Evolutionary conservation across 768 basidiomycete genomes (phyloP).

Genomic region (Leccinum subgranulosum): DNA sequence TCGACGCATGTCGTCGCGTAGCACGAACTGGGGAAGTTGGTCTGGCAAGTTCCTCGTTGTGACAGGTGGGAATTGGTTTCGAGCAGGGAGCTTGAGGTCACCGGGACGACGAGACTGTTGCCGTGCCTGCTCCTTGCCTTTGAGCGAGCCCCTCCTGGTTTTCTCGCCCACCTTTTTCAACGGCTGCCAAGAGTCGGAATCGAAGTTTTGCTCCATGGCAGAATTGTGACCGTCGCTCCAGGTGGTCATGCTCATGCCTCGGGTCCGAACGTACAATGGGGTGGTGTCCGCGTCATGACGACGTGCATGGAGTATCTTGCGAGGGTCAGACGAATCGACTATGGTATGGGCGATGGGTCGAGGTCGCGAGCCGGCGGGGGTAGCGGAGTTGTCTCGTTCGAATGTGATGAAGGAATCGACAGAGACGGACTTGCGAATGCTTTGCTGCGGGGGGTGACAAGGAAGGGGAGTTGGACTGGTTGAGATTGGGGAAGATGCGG

Average conservation of each 20-base stretch:
- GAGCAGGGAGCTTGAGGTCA: constrained; percentile 60
- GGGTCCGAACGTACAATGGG: constrained; percentile 43
- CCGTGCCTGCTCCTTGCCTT: constrained; percentile 42
- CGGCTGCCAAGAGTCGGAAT: constrained; percentile 51
- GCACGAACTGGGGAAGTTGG: constrained; percentile 34
- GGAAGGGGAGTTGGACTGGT: constrained; percentile 1
- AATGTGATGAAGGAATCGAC: constrained; percentile 69
- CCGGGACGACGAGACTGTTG: constrained; percentile 46
- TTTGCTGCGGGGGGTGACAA: constrained; percentile 25
- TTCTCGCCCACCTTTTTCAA: constrained; percentile 39
- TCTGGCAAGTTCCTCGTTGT: constrained; percentile 29
- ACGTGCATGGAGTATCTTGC: constrained; percentile 27
- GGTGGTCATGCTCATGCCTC: constrained; percentile 55
- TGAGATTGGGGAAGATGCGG: constrained; percentile 36
- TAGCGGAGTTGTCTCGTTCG: constrained; percentile 35
- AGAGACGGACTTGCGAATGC: constrained; percentile 70
- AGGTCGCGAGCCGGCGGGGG: constrained; percentile 33
- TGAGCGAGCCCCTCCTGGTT: constrained; percentile 47
- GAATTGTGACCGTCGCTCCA: constrained; percentile 40
- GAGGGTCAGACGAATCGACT: constrained; percentile 34
- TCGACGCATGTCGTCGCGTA: constrained; percentile 38
- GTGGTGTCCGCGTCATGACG: constrained; percentile 24
- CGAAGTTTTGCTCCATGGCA: constrained; percentile 43
- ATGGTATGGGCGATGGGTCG: constrained; percentile 36
- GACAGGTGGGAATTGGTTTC: constrained; percentile 41